Evolutionary conservation across 2,329 filamentous ascomycete genomes (phyloP), one percentile per base, ranked within the genome.

Genomic region (Remersonia thermophila): DNA sequence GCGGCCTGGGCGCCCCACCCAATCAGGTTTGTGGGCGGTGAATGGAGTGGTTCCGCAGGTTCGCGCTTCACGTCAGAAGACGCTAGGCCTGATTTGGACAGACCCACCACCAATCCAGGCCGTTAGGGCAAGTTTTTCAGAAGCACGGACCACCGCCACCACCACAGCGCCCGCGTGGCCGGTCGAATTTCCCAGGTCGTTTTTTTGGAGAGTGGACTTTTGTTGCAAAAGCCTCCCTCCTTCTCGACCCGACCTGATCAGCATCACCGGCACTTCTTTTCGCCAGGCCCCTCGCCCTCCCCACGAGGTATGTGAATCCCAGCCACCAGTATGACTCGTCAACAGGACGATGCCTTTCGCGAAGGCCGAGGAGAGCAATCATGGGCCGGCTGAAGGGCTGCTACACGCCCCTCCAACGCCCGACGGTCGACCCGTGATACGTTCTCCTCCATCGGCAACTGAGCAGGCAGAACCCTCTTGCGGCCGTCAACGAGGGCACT

Each of bases 381-480:
- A 62, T 50, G 49, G 28, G 52, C 57, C 53, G 43, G 53, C 37
- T 35, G 37, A 44, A 33, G 42, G 40, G 33, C 33, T 39, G n/a
- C n/a, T n/a, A n/a, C n/a, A n/a, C n/a, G n/a, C n/a, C n/a, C n/a
- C n/a, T 23, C 20, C 5, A 23, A 23, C 9, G 20, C 35, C 36
- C 34, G 20, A 30, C 35, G 4, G 32, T 27, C 13, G 17, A 32
- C 36, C 36, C 42, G 45, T 57, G 74, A 79, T 74, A 78, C 74
- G 67, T 70, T 66, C 67, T 63, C 71, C 67, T 67, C 66, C 69
- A 65, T 64, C 68, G 67, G 65, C 66, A 51, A 73, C 60, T 67
- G 74, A 73, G 75, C 74, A 60, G 68, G 74, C 68, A 77, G 75
- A 80, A 78, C 75, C 75, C 74, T 76, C 66, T 62, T 65, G 63